Evolutionary conservation across 441 rosid species (phyloP), one percentile per base, ranked within the genome.

Genomic region (Brassica hybrid): DNA sequence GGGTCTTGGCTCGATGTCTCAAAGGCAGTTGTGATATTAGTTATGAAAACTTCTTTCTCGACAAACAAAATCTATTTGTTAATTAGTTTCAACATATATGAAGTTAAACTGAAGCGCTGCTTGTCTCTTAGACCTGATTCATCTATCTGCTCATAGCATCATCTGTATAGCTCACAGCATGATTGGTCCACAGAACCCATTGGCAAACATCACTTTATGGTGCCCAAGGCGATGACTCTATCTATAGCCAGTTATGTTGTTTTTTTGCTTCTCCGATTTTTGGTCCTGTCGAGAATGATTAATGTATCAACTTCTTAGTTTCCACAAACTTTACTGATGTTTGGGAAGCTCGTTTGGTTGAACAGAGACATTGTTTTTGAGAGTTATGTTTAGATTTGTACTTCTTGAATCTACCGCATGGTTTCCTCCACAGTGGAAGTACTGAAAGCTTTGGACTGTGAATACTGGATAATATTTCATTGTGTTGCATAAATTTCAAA

Each of bases 141-240:
- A 50, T 14, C 10, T 52, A 9, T 52, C 58, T 52, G 58, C 58
- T 52, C 58, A 16, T 50, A 16, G 3, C 57, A 7, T 19, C 58
- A 52, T 52, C 8, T 14, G 58, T 52, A 52, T 52, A 52, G 58
- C 19, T 52, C 8, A 16, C 58, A 52, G 58, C 58, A 52, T 52
- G 58, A 52, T 16, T 52, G 58, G 58, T 52, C 58, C 58, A 52
- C 57, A 50, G 57, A 14, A 48, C 54, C 54, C 54, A 48, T 13
- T 48, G 54, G 2, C 17, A 48, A 48, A 50, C 18, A 50, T 48
- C 17, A 48, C 56, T 6, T 52, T 52, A 52, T 14, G 57, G 19
- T 52, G 57, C 19, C 57, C 57, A 52, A 52, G 19, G 57, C 19
- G 57, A 52, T 52, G 10, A 16, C 57, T 14, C 19, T 52, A 52